A percentile compares a stretch with the other conserved stretches of the same genome.
These are phyloP conservation scores for Starmerella geochares DNA, from an alignment of 805 yeast genomes.

Conservation along the genomic window DNA sequence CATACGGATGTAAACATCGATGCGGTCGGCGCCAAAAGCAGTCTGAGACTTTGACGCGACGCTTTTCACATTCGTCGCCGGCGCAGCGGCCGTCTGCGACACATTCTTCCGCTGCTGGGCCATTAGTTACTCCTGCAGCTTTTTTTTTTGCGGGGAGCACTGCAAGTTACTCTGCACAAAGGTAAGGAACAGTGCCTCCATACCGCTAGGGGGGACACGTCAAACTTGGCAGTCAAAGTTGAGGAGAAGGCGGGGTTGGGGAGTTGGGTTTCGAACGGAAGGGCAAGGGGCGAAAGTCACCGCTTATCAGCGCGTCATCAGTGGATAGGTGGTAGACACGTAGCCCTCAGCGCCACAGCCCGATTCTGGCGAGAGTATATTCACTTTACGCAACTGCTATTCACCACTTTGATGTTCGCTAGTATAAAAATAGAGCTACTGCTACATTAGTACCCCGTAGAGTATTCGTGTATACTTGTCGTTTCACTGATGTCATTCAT, in stretches of 20 bases:
- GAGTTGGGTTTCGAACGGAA: too few relatives aligned
- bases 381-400: neutral
- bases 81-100: neutral
- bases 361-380: too few relatives aligned
- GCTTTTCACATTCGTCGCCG: neutral
- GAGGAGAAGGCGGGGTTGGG: neutral
- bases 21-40: slow-evolving; percentile 10
- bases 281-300: too few relatives aligned
- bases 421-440: too few relatives aligned
- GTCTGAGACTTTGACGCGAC: neutral
- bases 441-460: too few relatives aligned
- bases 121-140: neutral
- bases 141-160: neutral
- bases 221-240: neutral
- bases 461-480: too few relatives aligned
- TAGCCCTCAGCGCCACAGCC: too few relatives aligned
- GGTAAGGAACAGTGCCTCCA: slow-evolving; percentile 2
- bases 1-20: slow-evolving; percentile 59
- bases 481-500: too few relatives aligned
- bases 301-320: too few relatives aligned
- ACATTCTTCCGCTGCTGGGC: neutral
- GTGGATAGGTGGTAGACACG: too few relatives aligned
- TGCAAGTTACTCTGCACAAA: slow-evolving; percentile 4
- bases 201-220: neutral
- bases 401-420: neutral